phyloP scores from a whole-genome alignment of 371 early-diverging fungal species.

The Batkoa obscura region DNA sequence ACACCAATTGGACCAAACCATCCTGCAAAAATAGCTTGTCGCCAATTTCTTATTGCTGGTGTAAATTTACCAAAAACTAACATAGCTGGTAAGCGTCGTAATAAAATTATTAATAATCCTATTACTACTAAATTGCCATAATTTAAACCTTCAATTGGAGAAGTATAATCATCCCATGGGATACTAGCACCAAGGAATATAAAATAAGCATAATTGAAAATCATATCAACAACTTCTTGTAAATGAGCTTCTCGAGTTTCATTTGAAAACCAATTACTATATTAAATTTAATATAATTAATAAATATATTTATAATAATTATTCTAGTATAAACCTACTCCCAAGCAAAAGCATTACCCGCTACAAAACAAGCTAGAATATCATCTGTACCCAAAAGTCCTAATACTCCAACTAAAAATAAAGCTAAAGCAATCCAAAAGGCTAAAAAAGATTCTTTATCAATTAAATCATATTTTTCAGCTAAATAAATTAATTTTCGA shows the following conservation, averaged over 20 bases:
- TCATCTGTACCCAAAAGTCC: constrained; percentile 67
- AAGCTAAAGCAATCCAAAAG: constrained; percentile 67
- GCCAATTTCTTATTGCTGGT: constrained; percentile 45
- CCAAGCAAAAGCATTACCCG: constrained; percentile 78
- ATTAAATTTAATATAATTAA: constrained; percentile 1
- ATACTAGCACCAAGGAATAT: constrained; percentile 77
- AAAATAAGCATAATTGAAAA: constrained; percentile 79
- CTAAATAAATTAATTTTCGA: constrained; percentile 41
- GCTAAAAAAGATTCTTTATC: constrained; percentile 79
- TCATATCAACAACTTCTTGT: constrained; percentile 78
- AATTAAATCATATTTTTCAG: constrained; percentile 48
- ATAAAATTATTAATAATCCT: constrained; percentile 48
- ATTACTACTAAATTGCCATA: constrained; percentile 51
- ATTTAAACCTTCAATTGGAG: constrained; percentile 21
- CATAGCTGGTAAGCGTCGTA: constrained; percentile 69
- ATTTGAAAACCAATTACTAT: constrained; percentile 61
- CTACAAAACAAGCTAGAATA: constrained; percentile 74
- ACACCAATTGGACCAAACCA: constrained; percentile 96
- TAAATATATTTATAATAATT: neutral
- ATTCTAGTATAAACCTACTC: constrained; percentile 21
- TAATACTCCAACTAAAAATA: constrained; percentile 55
- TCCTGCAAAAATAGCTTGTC: constrained; percentile 82
- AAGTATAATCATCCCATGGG: constrained; percentile 53
- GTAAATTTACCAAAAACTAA: constrained; percentile 39
- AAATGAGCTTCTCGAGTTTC: constrained; percentile 73